Base-by-base conservation (phyloP, 2,329 filamentous ascomycete genomes). In the Mycosphaerella sp. region DNA sequence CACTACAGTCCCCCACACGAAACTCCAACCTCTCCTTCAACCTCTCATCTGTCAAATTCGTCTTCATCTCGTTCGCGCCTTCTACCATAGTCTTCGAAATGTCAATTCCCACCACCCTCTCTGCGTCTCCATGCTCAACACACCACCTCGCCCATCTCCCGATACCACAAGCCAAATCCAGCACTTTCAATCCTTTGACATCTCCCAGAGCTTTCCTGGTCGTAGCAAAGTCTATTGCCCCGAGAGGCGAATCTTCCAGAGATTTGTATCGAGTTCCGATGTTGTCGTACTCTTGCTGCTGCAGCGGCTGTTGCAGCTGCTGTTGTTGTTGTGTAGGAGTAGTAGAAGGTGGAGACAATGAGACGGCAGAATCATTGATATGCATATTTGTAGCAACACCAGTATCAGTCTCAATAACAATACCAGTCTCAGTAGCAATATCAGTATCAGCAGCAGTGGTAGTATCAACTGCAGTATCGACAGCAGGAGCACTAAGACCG, bases 151-250 rank as follows among this genome's bases (percentile, higher is more conserved):
- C 45, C 52, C 54, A 57, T 11, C 52, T 44, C 11, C 59, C 52
- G 7, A 56, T 49, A 5, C 59, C 59, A 39, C 57, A 56, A 9
- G 54, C 59, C 12, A 61, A 45, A 38, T 61, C 59, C 17, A 61
- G 50, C 12, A 53, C 54, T 14, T 43, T 53, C 5, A 55, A 48
- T 2, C 59, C 59, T 9, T 43, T 45, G 42, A 59, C 48, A 39
- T 57, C 26, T 39, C 44, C 41, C 17, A 53, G 45, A 17, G 51
- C 49, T 34, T 21, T 44, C 4, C 44, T 47, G 17, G 47, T 52
- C 29, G 38, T 52, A 12, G 38, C 42, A 12, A 31, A 32, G 12
- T 48, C 48, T 6, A 56, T 42, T 34, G 45, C 44, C 10, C 45
- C 40, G 6, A 48, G 12, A 7, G 54, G 54, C n/a, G 50, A 43